Conservation (phyloP, 306 rosid species). For the Sicyos edulis region DNA sequence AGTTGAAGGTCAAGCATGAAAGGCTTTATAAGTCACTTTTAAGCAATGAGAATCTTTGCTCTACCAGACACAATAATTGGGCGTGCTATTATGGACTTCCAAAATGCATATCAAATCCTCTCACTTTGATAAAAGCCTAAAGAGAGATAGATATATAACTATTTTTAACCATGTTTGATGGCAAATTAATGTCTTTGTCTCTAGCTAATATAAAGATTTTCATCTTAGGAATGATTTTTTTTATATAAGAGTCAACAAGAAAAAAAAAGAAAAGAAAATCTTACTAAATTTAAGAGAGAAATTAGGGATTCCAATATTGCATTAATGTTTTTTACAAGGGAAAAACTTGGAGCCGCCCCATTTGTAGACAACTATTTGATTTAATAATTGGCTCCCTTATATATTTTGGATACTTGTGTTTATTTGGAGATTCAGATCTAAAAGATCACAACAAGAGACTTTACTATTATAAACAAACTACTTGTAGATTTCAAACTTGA, state of each 20-base stretch:
- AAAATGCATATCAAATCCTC: constrained; percentile 20
- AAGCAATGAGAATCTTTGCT: constrained; percentile 37
- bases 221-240: neutral
- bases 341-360: too few species aligned
- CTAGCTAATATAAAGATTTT: neutral
- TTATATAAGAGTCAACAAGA: neutral
- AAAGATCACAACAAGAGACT: too few species aligned
- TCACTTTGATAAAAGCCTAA: neutral
- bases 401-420: too few species aligned
- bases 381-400: too few species aligned
- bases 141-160: neutral
- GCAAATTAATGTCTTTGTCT: neutral
- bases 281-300: neutral
- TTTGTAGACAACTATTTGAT: too few species aligned
- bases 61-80: constrained; percentile 53
- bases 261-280: neutral
- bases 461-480: too few species aligned
- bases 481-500: too few species aligned
- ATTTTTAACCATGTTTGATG: neutral
- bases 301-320: neutral
- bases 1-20: constrained; percentile 46
- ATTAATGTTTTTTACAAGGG: too few species aligned
- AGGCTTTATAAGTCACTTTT: constrained; percentile 30
- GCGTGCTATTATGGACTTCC: constrained; percentile 56
- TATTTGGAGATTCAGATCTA: too few species aligned